phyloP scores from a whole-genome alignment of 2,329 filamentous ascomycete genomes.

The Thielaviopsis musarum region DNA sequence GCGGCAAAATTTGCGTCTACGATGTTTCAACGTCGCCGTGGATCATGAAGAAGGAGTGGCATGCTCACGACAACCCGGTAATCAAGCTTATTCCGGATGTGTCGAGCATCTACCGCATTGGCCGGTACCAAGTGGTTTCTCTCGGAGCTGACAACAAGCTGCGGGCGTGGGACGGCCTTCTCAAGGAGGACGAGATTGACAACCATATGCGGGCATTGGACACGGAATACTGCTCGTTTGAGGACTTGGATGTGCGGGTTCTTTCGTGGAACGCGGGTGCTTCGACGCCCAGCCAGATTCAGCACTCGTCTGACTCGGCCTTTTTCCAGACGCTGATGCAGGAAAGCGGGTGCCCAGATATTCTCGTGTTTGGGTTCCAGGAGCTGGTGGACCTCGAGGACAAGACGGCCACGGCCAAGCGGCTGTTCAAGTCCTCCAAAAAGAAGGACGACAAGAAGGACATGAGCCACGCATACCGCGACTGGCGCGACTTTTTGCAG shows the following conservation, averaged over 20 bases:
- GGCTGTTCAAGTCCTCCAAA: conserved; percentile 48
- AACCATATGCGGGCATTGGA: conserved; percentile 72
- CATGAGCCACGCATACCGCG: conserved; percentile 94
- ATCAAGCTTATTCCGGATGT: conserved; percentile 61
- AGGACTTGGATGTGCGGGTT: conserved; percentile 61
- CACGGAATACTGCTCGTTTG: conserved; percentile 67
- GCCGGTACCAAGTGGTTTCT: conserved; percentile 69
- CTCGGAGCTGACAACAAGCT: conserved; percentile 76
- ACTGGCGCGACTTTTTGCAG: conserved; percentile 84
- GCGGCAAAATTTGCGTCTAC: conserved; percentile 84
- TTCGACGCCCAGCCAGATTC: conserved; percentile 71
- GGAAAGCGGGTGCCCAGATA: conserved; percentile 65
- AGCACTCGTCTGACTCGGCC: conserved; percentile 51
- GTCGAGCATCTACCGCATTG: conserved; percentile 70
- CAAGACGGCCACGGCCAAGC: conserved; percentile 89
- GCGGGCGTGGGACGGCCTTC: conserved; percentile 76
- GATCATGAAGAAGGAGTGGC: conserved; percentile 88
- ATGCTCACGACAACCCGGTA: conserved; percentile 71
- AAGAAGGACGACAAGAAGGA: conserved; percentile 74
- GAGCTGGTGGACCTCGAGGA: conserved; percentile 96
- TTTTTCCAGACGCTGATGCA: conserved; percentile 73
- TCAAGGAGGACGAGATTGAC: conserved; percentile 93
- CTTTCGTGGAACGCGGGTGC: conserved; percentile 97
- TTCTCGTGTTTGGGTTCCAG: conserved; percentile 91
- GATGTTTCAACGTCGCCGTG: conserved; percentile 71